These are phyloP conservation scores for Triticum urartu DNA, from an alignment of 176 grass and related monocot species.

Conservation along the genomic window DNA sequence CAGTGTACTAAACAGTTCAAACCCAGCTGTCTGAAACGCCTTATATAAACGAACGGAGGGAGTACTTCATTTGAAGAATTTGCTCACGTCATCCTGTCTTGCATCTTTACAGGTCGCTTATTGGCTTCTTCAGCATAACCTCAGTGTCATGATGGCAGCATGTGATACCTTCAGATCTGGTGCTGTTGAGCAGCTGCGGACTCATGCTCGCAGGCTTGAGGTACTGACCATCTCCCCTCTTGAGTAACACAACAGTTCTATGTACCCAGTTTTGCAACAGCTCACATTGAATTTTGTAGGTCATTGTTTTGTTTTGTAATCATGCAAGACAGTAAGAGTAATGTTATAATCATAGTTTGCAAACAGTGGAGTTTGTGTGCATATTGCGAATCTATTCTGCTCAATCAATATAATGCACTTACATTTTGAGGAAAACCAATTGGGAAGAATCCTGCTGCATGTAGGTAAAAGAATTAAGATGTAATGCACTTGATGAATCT, in stretches of 20 bases:
- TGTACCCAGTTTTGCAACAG: not conserved
- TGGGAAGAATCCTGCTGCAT: not conserved
- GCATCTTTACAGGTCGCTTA: conserved; percentile 71
- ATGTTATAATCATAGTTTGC: not conserved
- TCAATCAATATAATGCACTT: not conserved
- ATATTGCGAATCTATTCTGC: not conserved
- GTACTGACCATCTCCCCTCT: conserved; percentile 43
- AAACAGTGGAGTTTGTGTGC: not conserved
- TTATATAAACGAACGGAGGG: too few species aligned
- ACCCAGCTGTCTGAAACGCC: too few species aligned
- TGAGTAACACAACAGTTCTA: not conserved
- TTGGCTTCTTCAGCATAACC: conserved; percentile 92
- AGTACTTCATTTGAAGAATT: not conserved
- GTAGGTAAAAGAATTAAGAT: not conserved
- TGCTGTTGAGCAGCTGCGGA: conserved; percentile 90
- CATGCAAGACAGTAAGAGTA: not conserved
- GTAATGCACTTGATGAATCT: not conserved
- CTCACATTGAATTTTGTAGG: not conserved
- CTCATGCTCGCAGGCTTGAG: conserved; percentile 79
- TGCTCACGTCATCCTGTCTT: not conserved
- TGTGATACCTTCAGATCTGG: conserved; percentile 96
- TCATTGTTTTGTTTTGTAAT: not conserved
- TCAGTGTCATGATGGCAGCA: conserved; percentile 85
- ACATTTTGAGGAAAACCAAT: not conserved
- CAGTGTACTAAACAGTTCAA: too few species aligned